Conservation (phyloP, 1,139 yeast genomes). For the Pichia sp. region DNA sequence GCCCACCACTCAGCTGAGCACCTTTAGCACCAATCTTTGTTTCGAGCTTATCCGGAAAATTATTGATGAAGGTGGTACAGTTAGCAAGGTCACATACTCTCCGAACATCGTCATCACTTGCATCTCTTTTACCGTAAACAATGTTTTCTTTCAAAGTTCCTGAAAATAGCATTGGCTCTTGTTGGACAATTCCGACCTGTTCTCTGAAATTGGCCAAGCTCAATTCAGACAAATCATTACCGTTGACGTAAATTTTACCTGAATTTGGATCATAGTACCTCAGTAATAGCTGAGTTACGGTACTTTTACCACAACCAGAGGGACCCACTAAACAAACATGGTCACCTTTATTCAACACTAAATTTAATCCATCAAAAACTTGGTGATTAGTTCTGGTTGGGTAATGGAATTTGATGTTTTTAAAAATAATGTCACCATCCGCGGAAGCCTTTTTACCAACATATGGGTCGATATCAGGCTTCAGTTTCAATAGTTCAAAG, state of each 20-base stretch:
- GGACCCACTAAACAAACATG: constrained; percentile 95
- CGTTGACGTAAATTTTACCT: constrained; percentile 68
- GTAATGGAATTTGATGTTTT: constrained; percentile 66
- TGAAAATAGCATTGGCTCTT: constrained; percentile 85
- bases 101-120: constrained; percentile 59
- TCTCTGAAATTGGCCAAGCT: constrained; percentile 73
- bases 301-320: constrained; percentile 95
- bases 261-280: constrained; percentile 74
- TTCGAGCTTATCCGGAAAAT: constrained; percentile 78
- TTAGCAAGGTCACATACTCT: constrained; percentile 76
- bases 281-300: constrained; percentile 72
- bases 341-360: constrained; percentile 73
- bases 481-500: constrained; percentile 48
- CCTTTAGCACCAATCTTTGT: constrained; percentile 85
- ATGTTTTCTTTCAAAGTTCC: constrained; percentile 87
- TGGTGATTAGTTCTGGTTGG: constrained; percentile 79
- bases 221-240: constrained; percentile 59
- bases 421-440: constrained; percentile 59
- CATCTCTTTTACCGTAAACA: constrained; percentile 63
- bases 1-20: constrained; percentile 85
- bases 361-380: constrained; percentile 61
- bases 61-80: constrained; percentile 65
- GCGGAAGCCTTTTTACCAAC: constrained; percentile 36
- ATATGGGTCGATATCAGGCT: constrained; percentile 45
- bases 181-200: constrained; percentile 79